These are phyloP conservation scores for Yamadazyma jaroonii DNA, from an alignment of 1,139 yeast species.

Conservation along the genomic window DNA sequence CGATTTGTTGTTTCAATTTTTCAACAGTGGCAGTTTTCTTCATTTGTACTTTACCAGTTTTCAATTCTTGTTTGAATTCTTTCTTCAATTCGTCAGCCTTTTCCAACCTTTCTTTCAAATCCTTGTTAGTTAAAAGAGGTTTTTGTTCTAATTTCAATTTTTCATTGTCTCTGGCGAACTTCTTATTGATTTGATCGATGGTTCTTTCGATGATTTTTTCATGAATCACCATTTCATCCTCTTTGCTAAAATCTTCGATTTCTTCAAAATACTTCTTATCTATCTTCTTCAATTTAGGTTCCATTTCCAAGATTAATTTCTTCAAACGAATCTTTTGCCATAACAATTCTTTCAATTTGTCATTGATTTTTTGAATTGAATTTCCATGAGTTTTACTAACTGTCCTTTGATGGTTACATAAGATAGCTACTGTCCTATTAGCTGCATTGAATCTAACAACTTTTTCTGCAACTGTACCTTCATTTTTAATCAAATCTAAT, in stretches of 20 bases:
- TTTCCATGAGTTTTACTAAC: constrained; percentile 82
- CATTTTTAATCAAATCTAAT: constrained; percentile 73
- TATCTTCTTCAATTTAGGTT: constrained; percentile 51
- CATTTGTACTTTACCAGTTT: constrained; percentile 58
- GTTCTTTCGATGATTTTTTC: constrained; percentile 56
- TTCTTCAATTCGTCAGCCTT: constrained; percentile 55
- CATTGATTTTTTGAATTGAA: constrained; percentile 74
- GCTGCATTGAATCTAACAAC: constrained; percentile 90
- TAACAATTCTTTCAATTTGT: constrained; percentile 69
- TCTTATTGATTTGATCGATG: constrained; percentile 58
- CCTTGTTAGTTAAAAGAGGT: constrained; percentile 48
- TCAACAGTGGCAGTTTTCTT: constrained; percentile 60
- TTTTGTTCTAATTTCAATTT: constrained; percentile 60
- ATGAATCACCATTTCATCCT: constrained; percentile 61
- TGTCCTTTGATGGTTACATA: constrained; percentile 96
- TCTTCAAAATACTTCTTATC: constrained; percentile 65
- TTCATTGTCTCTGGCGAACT: constrained; percentile 75
- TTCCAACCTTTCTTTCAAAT: constrained; percentile 55
- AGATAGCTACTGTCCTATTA: constrained; percentile 88
- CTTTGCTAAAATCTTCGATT: constrained; percentile 64
- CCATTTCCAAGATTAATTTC: constrained; percentile 66
- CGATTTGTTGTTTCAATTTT: constrained; percentile 71
- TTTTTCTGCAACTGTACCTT: constrained; percentile 86
- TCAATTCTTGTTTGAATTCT: constrained; percentile 58
- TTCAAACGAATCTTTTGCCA: constrained; percentile 83